A percentile compares a stretch with the other conserved stretches of the same genome.
Conservation (phyloP, 768 basidiomycete species). For the Calvatia gigantea region DNA sequence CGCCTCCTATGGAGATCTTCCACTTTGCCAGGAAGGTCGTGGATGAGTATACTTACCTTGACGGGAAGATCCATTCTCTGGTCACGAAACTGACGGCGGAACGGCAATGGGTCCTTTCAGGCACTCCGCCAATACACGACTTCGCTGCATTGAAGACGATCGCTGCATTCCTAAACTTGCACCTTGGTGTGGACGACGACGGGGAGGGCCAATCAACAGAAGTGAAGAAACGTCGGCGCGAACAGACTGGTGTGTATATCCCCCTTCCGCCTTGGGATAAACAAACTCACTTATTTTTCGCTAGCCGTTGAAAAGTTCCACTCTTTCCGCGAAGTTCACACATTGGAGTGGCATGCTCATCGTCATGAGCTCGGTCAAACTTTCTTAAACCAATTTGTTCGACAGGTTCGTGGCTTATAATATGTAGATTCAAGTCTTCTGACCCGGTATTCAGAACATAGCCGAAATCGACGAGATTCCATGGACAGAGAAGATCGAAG, state of each 20-base stretch:
- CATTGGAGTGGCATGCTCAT: slow-evolving; percentile 87
- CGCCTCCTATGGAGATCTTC: slow-evolving; percentile 90
- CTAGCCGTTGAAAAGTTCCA: slow-evolving; percentile 90
- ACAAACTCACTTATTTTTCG: slow-evolving; percentile 13
- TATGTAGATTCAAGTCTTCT: not conserved
- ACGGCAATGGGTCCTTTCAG: slow-evolving; percentile 93
- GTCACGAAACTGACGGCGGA: slow-evolving; percentile 75
- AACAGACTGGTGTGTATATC: slow-evolving; percentile 70
- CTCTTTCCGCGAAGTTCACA: slow-evolving; percentile 93
- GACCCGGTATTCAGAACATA: slow-evolving; percentile 59
- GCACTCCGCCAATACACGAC: slow-evolving; percentile 90
- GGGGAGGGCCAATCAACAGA: slow-evolving; percentile 72
- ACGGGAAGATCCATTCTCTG: slow-evolving; percentile 74
- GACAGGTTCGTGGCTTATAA: slow-evolving; percentile 52
- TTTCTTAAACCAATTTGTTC: slow-evolving; percentile 79
- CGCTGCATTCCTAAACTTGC: slow-evolving; percentile 82
- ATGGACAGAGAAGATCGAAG: slow-evolving; percentile 58
- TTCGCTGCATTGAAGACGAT: slow-evolving; percentile 91
- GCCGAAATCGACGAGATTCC: slow-evolving; percentile 97
- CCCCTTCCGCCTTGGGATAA: not conserved
- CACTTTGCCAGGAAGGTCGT: slow-evolving; percentile 85
- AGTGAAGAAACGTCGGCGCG: slow-evolving; percentile 76
- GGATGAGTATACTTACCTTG: slow-evolving; percentile 93
- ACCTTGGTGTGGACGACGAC: slow-evolving; percentile 89
- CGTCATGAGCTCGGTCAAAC: slow-evolving; percentile 78